Percentiles rank a stretch among this genome's conserved stretches.
phyloP scores from a whole-genome alignment of 1,284 basidiomycete genomes.

The Marasmius sp. region DNA sequence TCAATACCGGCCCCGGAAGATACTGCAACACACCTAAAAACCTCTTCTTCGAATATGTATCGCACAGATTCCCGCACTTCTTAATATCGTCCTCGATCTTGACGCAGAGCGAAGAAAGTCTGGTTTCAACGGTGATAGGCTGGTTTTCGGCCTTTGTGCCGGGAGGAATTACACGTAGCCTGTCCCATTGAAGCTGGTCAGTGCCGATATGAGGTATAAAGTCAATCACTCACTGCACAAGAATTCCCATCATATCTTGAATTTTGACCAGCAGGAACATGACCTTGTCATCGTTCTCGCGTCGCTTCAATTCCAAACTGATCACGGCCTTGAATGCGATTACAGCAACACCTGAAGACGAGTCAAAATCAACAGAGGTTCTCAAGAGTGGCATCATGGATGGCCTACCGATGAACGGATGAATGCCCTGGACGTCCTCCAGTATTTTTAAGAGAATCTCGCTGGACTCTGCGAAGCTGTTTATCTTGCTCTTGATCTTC shows the following conservation, averaged over 20 bases:
- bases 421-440: neutral
- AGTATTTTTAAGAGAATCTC: neutral
- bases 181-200: neutral
- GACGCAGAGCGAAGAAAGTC: slow-evolving; percentile 15
- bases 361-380: neutral
- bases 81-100: slow-evolving; percentile 18
- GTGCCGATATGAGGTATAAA: too few relatives aligned
- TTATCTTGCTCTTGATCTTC: neutral
- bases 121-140: slow-evolving; percentile 13
- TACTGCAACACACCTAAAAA: slow-evolving; percentile 18
- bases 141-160: slow-evolving; percentile 6
- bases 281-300: slow-evolving; percentile 29
- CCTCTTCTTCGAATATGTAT: slow-evolving; percentile 22
- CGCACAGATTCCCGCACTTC: slow-evolving; percentile 21
- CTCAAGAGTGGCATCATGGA: neutral
- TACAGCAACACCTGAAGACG: slow-evolving; percentile 20
- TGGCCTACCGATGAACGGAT: neutral
- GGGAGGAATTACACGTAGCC: slow-evolving; percentile 14
- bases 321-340: slow-evolving; percentile 31
- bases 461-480: neutral
- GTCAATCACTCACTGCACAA: slow-evolving; percentile 23
- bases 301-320: slow-evolving; percentile 27
- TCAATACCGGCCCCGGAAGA: neutral
- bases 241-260: slow-evolving; percentile 27
- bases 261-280: slow-evolving; percentile 24